phyloP scores from a whole-genome alignment of 257 asterid genomes.

The Apocynum venetum region DNA sequence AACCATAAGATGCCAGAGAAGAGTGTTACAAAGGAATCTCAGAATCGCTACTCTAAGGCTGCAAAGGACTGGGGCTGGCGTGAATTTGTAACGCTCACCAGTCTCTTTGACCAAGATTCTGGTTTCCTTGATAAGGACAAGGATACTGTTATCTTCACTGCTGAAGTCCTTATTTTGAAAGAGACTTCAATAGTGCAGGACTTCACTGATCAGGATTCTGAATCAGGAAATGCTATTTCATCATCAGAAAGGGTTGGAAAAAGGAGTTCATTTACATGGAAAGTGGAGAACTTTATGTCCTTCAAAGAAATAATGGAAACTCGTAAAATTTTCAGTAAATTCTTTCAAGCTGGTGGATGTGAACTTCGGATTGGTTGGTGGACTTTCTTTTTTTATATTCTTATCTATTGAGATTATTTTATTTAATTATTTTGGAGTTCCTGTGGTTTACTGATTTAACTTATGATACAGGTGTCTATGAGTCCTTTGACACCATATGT shows the following conservation, averaged over 20 bases:
- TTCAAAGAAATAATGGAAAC: slow-evolving; percentile 99
- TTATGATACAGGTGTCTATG: slow-evolving; percentile 81
- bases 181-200: slow-evolving; percentile 85
- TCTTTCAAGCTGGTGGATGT: slow-evolving; percentile 98
- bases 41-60: slow-evolving; percentile 96
- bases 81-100: slow-evolving; percentile 97
- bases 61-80: slow-evolving; percentile 99
- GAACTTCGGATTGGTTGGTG: slow-evolving; percentile 98
- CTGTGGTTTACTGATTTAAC: slow-evolving; percentile 24
- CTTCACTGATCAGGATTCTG: slow-evolving; percentile 55
- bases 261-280: slow-evolving; percentile 93
- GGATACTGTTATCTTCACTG: slow-evolving; percentile 85
- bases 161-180: slow-evolving; percentile 96
- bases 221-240: slow-evolving; percentile 42
- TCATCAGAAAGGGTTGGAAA: slow-evolving; percentile 50
- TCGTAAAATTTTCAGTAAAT: slow-evolving; percentile 94
- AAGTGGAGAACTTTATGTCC: slow-evolving; percentile 95
- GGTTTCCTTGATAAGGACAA: slow-evolving; percentile 95
- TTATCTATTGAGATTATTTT: neutral
- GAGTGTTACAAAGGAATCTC: slow-evolving; percentile 96
- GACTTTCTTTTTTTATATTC: slow-evolving; percentile 18
- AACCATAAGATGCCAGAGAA: slow-evolving; percentile 86
- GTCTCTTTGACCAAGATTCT: slow-evolving; percentile 99
- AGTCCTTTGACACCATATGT: slow-evolving; percentile 96
- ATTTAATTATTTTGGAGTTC: slow-evolving; percentile 14